A percentile compares a stretch with the other conserved stretches of the same genome.
These are phyloP conservation scores for Acanthochlamys bracteata DNA, from an alignment of 106 monocot genomes.

Conservation along the genomic window DNA sequence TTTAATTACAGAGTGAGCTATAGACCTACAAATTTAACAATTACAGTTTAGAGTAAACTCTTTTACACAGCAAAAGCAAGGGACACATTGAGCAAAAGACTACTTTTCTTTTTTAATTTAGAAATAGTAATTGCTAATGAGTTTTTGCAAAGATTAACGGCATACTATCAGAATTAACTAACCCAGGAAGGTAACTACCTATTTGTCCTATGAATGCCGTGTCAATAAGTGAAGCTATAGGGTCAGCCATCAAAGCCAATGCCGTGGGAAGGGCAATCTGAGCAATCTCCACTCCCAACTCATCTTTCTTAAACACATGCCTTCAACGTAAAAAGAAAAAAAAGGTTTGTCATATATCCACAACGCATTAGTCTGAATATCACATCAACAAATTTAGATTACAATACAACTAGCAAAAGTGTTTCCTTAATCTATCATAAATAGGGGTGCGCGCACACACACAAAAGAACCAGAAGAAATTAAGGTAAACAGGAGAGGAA, in stretches of 20 bases:
- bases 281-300: constrained; percentile 52
- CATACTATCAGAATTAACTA: neutral
- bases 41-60: too few species aligned
- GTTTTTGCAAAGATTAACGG: neutral
- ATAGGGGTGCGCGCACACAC: neutral
- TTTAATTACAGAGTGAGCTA: too few species aligned
- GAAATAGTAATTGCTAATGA: too few species aligned
- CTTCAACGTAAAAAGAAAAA: constrained; percentile 10
- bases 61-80: too few species aligned
- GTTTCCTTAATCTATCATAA: neutral
- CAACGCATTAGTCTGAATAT: too few species aligned
- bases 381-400: too few species aligned
- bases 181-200: constrained; percentile 12
- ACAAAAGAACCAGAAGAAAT: neutral
- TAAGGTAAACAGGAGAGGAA: neutral
- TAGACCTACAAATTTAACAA: too few species aligned
- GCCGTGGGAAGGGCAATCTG: constrained; percentile 59
- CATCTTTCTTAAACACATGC: constrained; percentile 48
- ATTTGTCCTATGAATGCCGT: constrained; percentile 75
- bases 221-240: constrained; percentile 58
- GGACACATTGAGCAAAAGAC: too few species aligned
- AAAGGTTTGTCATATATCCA: too few species aligned
- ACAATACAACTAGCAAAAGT: neutral
- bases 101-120: too few species aligned
- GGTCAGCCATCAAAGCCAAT: constrained; percentile 57